These are phyloP conservation scores for Phytopythium kandeliae DNA, from an alignment of 352 stramenopile genomes.

Conservation along the genomic window DNA sequence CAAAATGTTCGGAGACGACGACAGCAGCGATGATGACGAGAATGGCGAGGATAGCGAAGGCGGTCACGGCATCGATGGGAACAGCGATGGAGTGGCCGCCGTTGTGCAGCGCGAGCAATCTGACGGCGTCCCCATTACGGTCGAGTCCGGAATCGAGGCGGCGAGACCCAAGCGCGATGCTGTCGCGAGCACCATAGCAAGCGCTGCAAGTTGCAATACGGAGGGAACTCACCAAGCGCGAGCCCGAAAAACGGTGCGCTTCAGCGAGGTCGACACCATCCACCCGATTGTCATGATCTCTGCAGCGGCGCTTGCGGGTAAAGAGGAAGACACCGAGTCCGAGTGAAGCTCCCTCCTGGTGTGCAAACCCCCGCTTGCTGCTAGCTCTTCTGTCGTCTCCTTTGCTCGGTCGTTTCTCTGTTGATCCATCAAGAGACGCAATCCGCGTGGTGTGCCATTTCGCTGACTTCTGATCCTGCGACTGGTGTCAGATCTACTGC, in stretches of 20 bases:
- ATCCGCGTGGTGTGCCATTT: too few species aligned
- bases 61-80: constrained; percentile 9
- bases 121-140: neutral
- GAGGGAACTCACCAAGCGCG: neutral
- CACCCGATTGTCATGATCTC: neutral
- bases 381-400: too few species aligned
- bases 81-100: neutral
- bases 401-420: too few species aligned
- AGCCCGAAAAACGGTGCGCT: constrained; percentile 2
- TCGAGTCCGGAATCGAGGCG: neutral
- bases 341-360: constrained; percentile 9
- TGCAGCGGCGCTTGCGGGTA: constrained; percentile 11
- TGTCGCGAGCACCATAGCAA: neutral
- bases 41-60: constrained; percentile 3
- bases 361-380: too few species aligned
- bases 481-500: too few species aligned
- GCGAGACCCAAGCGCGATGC: neutral
- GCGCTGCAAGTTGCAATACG: constrained; percentile 1
- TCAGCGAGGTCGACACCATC: neutral
- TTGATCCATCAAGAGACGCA: too few species aligned
- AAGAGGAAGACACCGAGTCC: constrained; percentile 24
- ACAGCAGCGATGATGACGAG: constrained; percentile 1
- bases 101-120: neutral
- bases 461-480: too few species aligned
- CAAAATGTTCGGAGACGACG: neutral